phyloP scores from a whole-genome alignment of 352 stramenopile genomes.

The Aphanomyces euteiches region DNA sequence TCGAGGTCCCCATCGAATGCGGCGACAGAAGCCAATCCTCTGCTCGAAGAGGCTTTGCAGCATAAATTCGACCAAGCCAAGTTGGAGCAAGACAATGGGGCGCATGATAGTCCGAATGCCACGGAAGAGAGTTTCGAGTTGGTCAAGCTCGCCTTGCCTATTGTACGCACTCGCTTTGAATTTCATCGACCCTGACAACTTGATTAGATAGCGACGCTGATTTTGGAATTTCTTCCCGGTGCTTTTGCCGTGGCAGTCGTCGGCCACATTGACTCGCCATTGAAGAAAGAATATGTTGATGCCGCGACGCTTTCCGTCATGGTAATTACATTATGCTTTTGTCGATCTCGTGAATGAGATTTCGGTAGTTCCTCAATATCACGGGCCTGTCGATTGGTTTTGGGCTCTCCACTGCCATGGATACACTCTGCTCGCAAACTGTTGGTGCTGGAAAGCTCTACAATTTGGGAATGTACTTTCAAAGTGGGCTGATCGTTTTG shows the following conservation, averaged over 20 bases:
- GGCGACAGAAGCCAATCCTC: too few species aligned
- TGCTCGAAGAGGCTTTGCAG: too few species aligned
- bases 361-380: slow-evolving; percentile 59
- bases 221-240: slow-evolving; percentile 21
- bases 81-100: neutral
- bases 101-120: neutral
- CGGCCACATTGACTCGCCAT: slow-evolving; percentile 53
- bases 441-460: slow-evolving; percentile 64
- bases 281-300: slow-evolving; percentile 60
- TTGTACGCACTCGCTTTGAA: neutral
- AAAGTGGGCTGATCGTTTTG: slow-evolving; percentile 69
- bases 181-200: neutral
- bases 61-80: too few species aligned
- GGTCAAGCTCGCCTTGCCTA: slow-evolving; percentile 21
- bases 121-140: slow-evolving; percentile 6
- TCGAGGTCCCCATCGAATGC: too few species aligned
- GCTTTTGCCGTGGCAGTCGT: slow-evolving; percentile 45
- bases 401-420: slow-evolving; percentile 79
- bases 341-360: neutral
- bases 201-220: slow-evolving; percentile 21
- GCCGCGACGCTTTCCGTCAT: slow-evolving; percentile 62
- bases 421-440: slow-evolving; percentile 84
- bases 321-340: slow-evolving; percentile 34
- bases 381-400: slow-evolving; percentile 69
- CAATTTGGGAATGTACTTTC: slow-evolving; percentile 82